phyloP scores from a whole-genome alignment of 805 yeast genomes.

The Myxozyma neotropica region DNA sequence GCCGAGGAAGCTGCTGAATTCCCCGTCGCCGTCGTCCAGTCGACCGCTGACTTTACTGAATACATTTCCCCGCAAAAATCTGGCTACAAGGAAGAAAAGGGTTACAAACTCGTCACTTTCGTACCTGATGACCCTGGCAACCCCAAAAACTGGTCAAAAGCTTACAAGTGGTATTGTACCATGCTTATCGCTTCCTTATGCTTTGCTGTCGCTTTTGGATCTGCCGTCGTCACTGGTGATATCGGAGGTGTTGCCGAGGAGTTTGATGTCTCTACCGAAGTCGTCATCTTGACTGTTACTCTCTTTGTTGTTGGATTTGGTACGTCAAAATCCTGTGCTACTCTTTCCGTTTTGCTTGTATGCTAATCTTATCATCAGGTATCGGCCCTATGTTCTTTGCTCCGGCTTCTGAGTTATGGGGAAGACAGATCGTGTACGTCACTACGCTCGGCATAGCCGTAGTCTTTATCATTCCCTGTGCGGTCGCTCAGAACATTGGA shows the following conservation, averaged over 20 bases:
- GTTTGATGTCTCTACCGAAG: constrained; percentile 59
- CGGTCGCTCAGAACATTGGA: constrained; percentile 60
- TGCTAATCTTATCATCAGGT: constrained; percentile 9
- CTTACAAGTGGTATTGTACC: constrained; percentile 61
- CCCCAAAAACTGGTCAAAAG: constrained; percentile 45
- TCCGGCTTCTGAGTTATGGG: constrained; percentile 61
- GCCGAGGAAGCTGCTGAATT: constrained; percentile 36
- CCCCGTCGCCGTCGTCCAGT: constrained; percentile 32
- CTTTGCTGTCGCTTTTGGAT: constrained; percentile 65
- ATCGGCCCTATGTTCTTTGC: constrained; percentile 64
- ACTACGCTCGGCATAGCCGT: constrained; percentile 52
- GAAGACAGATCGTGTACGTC: constrained; percentile 58
- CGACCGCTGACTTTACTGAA: constrained; percentile 35
- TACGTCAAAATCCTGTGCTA: too few relatives aligned
- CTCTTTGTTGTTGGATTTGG: constrained; percentile 66
- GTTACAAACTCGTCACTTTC: constrained; percentile 36
- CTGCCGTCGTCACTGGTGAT: constrained; percentile 69
- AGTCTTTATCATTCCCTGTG: constrained; percentile 58
- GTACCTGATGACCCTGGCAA: constrained; percentile 38
- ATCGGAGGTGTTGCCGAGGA: constrained; percentile 52
- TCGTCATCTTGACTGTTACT: constrained; percentile 61
- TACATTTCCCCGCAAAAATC: constrained; percentile 24
- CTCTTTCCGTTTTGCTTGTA: too few relatives aligned
- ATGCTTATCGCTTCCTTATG: constrained; percentile 57
- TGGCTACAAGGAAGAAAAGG: constrained; percentile 32